Percentiles rank a stretch among this genome's conserved stretches.
Conservation (phyloP, 2,329 filamentous ascomycete species). For the Colletotrichum falcatum region DNA sequence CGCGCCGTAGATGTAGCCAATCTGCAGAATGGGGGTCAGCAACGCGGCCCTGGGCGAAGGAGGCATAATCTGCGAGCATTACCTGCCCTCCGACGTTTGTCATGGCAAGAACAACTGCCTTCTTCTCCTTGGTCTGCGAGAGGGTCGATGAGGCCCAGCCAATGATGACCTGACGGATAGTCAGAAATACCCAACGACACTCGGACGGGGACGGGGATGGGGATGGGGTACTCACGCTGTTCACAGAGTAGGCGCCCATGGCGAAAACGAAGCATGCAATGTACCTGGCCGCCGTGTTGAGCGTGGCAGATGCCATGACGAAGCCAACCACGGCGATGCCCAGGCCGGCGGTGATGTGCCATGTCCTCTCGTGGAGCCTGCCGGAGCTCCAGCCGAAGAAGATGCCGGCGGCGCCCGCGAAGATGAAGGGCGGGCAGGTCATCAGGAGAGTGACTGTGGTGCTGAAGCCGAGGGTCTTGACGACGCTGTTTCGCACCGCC, state of each 20-base stretch:
- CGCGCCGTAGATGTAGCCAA: conserved; percentile 63
- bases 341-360: conserved; percentile 61
- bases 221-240: not conserved
- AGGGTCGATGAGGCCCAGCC: conserved; percentile 59
- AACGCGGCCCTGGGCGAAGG: not conserved
- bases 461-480: conserved; percentile 62
- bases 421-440: conserved; percentile 64
- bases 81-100: conserved; percentile 59
- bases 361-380: conserved; percentile 60
- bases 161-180: conserved; percentile 55
- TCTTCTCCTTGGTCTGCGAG: conserved; percentile 62
- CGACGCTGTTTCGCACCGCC: conserved; percentile 48
- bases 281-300: conserved; percentile 55
- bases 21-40: conserved; percentile 42
- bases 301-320: conserved; percentile 52
- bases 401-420: conserved; percentile 61
- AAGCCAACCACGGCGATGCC: conserved; percentile 57
- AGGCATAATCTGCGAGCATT: not conserved
- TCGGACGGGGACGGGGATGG: no score
- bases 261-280: conserved; percentile 57
- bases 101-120: conserved; percentile 60
- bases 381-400: conserved; percentile 63
- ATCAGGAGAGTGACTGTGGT: conserved; percentile 63
- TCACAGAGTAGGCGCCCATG: conserved; percentile 56
- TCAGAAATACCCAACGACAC: rapidly evolving